Percentiles rank a stretch among this genome's conserved stretches.
Evolutionary conservation across 768 basidiomycete genomes (phyloP).

Genomic region (Coprinopsis marcescibilis): DNA sequence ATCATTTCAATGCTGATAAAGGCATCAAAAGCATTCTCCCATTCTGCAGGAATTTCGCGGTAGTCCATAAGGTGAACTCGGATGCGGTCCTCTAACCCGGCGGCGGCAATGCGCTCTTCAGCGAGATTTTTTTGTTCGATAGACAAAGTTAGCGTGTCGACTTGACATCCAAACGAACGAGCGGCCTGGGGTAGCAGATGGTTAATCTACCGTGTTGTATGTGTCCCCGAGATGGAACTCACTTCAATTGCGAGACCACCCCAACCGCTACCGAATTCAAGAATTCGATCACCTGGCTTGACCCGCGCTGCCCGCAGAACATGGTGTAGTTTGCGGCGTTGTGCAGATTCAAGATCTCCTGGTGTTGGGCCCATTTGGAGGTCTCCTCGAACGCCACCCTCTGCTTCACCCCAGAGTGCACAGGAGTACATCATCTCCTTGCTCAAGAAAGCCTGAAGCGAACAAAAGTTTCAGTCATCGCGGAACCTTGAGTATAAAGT

Average conservation of each 20-base stretch:
- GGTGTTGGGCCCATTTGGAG: slow-evolving; percentile 47
- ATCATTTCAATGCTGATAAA: slow-evolving; percentile 81
- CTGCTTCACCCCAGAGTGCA: slow-evolving; percentile 74
- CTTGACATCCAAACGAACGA: slow-evolving; percentile 67
- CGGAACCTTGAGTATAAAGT: slow-evolving; percentile 9
- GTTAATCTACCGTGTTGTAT: slow-evolving; percentile 3
- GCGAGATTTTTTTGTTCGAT: slow-evolving; percentile 83
- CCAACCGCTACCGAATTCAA: slow-evolving; percentile 95
- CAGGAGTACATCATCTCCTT: slow-evolving; percentile 96
- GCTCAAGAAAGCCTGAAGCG: slow-evolving; percentile 63
- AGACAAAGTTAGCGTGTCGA: slow-evolving; percentile 86
- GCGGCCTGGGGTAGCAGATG: slow-evolving; percentile 44
- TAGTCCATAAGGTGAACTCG: slow-evolving; percentile 90
- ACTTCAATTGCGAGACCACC: slow-evolving; percentile 87
- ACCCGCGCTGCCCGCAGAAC: slow-evolving; percentile 77
- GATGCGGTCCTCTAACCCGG: slow-evolving; percentile 64
- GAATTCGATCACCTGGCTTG: slow-evolving; percentile 69
- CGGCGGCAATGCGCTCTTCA: slow-evolving; percentile 72
- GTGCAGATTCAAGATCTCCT: slow-evolving; percentile 76
- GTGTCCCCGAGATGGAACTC: slow-evolving; percentile 15
- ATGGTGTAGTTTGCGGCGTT: slow-evolving; percentile 76
- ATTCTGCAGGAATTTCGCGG: slow-evolving; percentile 77
- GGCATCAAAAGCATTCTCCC: slow-evolving; percentile 75
- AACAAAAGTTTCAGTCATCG: slow-evolving; percentile 5
- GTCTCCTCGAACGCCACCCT: slow-evolving; percentile 76